These are phyloP conservation scores for Mycena amicta DNA, from an alignment of 768 basidiomycete genomes.

Conservation along the genomic window DNA sequence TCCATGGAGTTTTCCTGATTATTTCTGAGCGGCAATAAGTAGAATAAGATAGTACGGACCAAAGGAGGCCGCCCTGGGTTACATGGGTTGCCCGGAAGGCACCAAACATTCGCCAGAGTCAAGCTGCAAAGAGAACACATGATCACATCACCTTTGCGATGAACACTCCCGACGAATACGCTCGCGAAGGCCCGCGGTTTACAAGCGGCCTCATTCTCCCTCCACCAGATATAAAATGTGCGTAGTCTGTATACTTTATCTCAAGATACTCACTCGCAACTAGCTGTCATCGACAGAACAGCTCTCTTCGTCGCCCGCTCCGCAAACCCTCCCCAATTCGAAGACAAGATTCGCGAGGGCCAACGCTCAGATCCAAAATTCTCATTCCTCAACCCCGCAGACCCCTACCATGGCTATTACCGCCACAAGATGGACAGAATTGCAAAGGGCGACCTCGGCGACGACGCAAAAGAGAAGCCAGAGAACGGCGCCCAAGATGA, in stretches of 20 bases:
- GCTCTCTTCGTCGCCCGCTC: constrained; percentile 90
- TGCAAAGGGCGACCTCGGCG: constrained; percentile 70
- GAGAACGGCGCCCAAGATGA: constrained; percentile 30
- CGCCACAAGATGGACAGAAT: constrained; percentile 88
- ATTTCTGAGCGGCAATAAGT: background rate
- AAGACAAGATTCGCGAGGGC: constrained; percentile 96
- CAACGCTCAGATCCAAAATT: constrained; percentile 97
- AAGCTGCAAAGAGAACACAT: constrained; percentile 20
- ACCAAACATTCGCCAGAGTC: constrained; percentile 91
- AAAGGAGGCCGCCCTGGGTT: constrained; percentile 78
- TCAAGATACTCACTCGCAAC: too few species aligned
- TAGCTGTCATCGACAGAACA: constrained; percentile 95
- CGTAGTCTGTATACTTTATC: constrained; percentile 46
- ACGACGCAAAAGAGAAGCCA: constrained; percentile 57
- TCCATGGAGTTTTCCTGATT: constrained; percentile 92
- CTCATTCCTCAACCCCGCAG: constrained; percentile 94
- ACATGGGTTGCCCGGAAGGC: constrained; percentile 76
- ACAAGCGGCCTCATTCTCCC: constrained; percentile 90
- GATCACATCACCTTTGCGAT: constrained; percentile 28
- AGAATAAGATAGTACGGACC: constrained; percentile 49
- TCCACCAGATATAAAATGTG: constrained; percentile 93
- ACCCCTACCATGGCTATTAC: constrained; percentile 99
- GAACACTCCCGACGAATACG: constrained; percentile 40
- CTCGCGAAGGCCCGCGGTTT: constrained; percentile 50
- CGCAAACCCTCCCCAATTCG: constrained; percentile 90